Base-by-base conservation (phyloP, 306 rosid species). In the Glycine soja region DNA sequence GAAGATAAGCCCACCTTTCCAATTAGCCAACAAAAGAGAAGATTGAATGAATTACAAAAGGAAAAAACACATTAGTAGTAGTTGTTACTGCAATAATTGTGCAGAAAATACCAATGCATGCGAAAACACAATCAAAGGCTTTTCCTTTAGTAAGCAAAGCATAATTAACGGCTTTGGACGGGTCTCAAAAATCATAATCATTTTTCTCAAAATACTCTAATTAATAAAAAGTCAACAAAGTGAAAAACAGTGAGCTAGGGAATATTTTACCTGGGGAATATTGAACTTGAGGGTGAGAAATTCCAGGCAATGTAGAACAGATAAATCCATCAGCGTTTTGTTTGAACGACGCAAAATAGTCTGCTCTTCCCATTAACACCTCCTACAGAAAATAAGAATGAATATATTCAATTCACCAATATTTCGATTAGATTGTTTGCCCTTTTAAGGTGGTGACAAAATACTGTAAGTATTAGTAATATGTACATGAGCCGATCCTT, bases 301-400 rank as follows among this genome's bases (percentile, higher is more conserved):
- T 86, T 83, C 97, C 98, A 40, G 97, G 99, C 89, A 95, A 62
- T 62, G 93, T 65, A 10, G 99, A 90, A 76, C 98, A 93, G 57
- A 95, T 95, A 79, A 95, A 95, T 48, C 11, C 96, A 86, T 95
- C 98, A 5, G 99, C 98, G 50, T 95, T 95, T 71, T 85, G 95
- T 83, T 80, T 87, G 87, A 95, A 95, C 5, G 99, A 95, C 13
- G 86, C 77, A 76, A 93, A 93, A 78, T 93, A 95, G 18, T 89
- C 89, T 42, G 97, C 99, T 86, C 79, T 93, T 64, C 99, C 97
- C 97, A 90, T 95, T 68, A 95, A 77, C 80, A 93, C 99, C 82
- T 95, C 99, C 99, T 95, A 89, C 52, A 34, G 6, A 65, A 71
- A 69, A 69, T 15, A 40, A 79, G 40, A 36, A 36, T 36, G 53